Base-by-base conservation (phyloP, 192 early-diverging fungal genomes). In the Backusella tuberculispora region DNA sequence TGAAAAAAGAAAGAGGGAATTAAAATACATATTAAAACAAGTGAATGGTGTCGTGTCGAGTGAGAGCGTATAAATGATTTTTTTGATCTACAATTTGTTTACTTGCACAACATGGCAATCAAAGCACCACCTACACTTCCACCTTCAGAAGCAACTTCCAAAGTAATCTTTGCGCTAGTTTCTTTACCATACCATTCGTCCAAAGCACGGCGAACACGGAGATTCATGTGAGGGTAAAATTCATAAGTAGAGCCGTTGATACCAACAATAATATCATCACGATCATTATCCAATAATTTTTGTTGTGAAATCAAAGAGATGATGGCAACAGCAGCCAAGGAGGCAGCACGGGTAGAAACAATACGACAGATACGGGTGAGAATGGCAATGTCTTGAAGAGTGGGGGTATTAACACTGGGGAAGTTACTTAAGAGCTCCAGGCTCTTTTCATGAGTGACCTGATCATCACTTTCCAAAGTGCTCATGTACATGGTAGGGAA, bases 221-320 rank as follows among this genome's bases (percentile, higher is more conserved):
- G 84, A 47, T 93, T 89, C 83, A 94, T 96, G 80, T 91, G 87
- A 13, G 95, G 94, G 81, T 96, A 99, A 71, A 91, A 90, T 81
- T 97, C 92, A 82, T 94, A 99, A 45, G 96, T 87, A 43, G 92
- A 93, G 34, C 97, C 97, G 68, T 96, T 95, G 65, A 99, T 90
- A 47, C 93, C 97, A 26, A 99, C 90, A 21, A 94, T 92, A 73
- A 91, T 83, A 71, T 86, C 74, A 50, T 78, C 60, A 7, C 69
- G 29, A 69, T 83, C 64, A 65, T 73, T 60, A 44, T 67, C 60
- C 66, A 77, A 50, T 68, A 64, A 42, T 1, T 67, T 19, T 47
- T 78, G 73, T 26, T 78, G 71, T 64, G 86, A 56, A 42, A 89
- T 79, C 63, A 89, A 79, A 48, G 91, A 83, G 14, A 86, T 87